Evolutionary conservation across 2,329 filamentous ascomycete genomes (phyloP), one percentile per base, ranked within the genome.

Genomic region (Claviceps maximensis): DNA sequence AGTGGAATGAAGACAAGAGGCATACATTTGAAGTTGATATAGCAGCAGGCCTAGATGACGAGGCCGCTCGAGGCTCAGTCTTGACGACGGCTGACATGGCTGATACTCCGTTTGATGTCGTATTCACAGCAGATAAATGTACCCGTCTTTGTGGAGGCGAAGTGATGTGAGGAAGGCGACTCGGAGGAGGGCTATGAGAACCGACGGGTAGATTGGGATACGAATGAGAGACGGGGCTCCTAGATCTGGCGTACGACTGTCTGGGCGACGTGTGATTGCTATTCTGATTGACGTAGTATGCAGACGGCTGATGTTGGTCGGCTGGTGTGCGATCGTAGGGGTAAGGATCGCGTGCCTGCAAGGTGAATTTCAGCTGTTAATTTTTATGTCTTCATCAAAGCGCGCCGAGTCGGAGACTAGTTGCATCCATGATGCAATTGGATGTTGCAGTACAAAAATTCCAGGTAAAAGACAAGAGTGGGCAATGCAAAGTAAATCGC

Each of bases 321-420:
- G 65, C 62, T 44, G 72, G 55, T 57, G 41, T 49, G 47, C 67
- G 66, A 48, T 71, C 62, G 63, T 78, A 76, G 53, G 63, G 65
- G 67, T 78, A 79, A 33, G 72, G 63, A 58, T 80, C 77, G 63
- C 71, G 76, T 62, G 68, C 65, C 75, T 78, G 63, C 40, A 50
- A 31, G 25, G 21, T 38, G 47, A 31, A 31, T 33, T 2, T 23
- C 12, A 17, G 25, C 12, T 45, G 41, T 51, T 45, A 42, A 49
- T 54, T 40, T 54, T 40, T 45, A 42, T 17, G 23, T 41, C 3
- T n/a, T 27, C 9, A 38, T 51, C 50, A 51, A 31, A 52, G 40
- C 9, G 21, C 7, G 44, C 50, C 17, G 36, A 17, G 12, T 21
- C 40, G 31, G 33, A 27, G 33, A 45, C 23, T 15, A 46, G 25